Evolutionary conservation across 768 basidiomycete genomes (phyloP).

Genomic region (Tylopilus sp.): DNA sequence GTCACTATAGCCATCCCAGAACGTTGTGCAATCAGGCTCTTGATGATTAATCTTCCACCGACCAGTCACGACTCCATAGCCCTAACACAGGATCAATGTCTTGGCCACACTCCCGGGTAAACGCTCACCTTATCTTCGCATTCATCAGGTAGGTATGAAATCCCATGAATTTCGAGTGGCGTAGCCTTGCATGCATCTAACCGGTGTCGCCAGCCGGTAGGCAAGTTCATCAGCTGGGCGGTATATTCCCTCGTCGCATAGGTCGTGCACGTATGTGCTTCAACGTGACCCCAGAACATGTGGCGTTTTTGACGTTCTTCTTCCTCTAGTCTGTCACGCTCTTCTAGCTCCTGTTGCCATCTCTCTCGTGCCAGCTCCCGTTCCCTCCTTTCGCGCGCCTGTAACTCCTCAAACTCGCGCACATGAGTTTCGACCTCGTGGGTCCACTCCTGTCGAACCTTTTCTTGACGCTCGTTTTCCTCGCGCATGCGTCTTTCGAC

Average conservation of each 20-base stretch:
- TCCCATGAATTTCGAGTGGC: conserved; percentile 20
- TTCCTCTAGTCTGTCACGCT: conserved; percentile 16
- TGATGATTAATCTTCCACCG: conserved; percentile 24
- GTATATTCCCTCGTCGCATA: conserved; percentile 30
- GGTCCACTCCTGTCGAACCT: conserved; percentile 1
- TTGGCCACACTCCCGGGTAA: too few species aligned
- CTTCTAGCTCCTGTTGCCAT: not conserved
- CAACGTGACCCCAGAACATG: conserved; percentile 22
- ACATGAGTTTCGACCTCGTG: not conserved
- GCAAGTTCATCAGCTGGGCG: conserved; percentile 29
- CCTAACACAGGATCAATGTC: conserved; percentile 1
- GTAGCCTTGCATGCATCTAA: conserved; percentile 23
- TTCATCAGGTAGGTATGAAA: conserved; percentile 10
- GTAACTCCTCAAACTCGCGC: conserved; percentile 4
- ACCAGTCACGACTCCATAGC: conserved; percentile 20
- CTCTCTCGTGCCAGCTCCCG: not conserved
- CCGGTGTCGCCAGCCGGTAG: conserved; percentile 13
- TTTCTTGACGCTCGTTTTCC: conserved; percentile 7
- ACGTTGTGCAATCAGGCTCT: conserved; percentile 27
- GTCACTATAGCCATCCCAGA: conserved; percentile 25
- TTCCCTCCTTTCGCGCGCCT: not conserved
- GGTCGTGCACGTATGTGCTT: conserved; percentile 20
- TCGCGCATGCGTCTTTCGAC: not conserved
- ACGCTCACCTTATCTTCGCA: conserved; percentile 25
- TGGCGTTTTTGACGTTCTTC: conserved; percentile 23